Evolutionary conservation across 176 grass and related monocot genomes (phyloP), one percentile per base, ranked within the genome.

Genomic region (Lolium multiflorum): DNA sequence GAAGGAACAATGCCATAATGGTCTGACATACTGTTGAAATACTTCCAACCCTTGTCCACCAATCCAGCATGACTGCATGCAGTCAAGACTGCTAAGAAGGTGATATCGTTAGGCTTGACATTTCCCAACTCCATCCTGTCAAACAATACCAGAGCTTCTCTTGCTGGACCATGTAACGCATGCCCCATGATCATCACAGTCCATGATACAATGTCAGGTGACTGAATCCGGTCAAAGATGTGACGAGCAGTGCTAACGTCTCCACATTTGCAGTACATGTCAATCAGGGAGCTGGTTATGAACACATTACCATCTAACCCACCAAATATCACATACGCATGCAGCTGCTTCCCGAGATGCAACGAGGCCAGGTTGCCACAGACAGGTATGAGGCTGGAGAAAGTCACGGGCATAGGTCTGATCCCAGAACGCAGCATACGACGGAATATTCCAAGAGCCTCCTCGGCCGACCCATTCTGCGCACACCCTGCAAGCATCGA

Each of bases 61-160:
- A 95, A 84, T 78, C 93, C 93, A 84, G 90, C 93, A 92, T 95
- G 93, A 78, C 93, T 92, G 79, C 90, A 95, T 22, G 93, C 86
- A 84, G 93, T 92, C 48, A 95, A 83, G 84, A 92, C 76, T 14
- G 88, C 93, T 9, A 95, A 28, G 74, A 95, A 95, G 4, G 90
- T 85, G 70, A 95, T 37, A 75, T 92, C 63, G 67, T 95, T 95
- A 77, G 93, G 93, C 11, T 82, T 95, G 43, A 39, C 71, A 63
- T 87, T 90, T 76, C 78, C 77, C 41, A 55, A 66, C 89, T 92
- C 83, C 93, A 95, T 92, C 60, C 43, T 90, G 38, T 78, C 82
- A 76, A 92, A 95, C 80, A 95, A 58, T 44, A 82, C 69, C 51
- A 95, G 83, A 87, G 90, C 93, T 79, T 95, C 83, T 87, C 75